Evolutionary conservation across 2,329 filamentous ascomycete species (phyloP), one percentile per base, ranked within the genome.

Genomic region (Colletotrichum tofieldiae): DNA sequence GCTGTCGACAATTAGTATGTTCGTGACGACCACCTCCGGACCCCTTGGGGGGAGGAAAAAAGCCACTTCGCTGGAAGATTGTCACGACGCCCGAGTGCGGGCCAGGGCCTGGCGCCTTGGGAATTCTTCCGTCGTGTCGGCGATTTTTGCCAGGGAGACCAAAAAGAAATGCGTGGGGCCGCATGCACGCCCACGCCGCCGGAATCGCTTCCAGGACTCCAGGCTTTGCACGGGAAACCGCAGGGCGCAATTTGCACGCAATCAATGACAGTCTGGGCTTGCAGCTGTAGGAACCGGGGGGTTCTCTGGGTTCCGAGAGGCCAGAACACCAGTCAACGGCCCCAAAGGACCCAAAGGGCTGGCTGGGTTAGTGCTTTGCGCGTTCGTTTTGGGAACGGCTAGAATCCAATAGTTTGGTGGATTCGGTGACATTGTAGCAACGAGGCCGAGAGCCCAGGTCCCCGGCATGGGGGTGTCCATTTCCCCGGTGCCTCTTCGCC

Each of bases 101-200:
- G 58, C 56, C 65, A 58, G 29, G 29, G 62, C 16, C 62, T 47
- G 62, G 35, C 29, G 55, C 37, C 54, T 16, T 62, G 26, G 29
- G 65, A 71, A 71, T 71, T 71, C 56, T 71, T 71, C 68, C 68
- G 68, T 67, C 68, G 58, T 63, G 64, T 71, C 58, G 68, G 68
- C 64, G 68, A 56, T 68, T 71, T 71, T 71, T 43, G 41, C 51
- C 32, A 51, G n/a, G 9, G 56, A 35, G 26, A 59, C 26, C 37
- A 29, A 1, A 16, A 54, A 14, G 23, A 61, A 55, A 56, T 71
- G 52, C 41, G 56, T 56, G 68, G 39, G 32, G 20, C n/a, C 14
- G 26, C 41, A 41, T 37, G 20, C 58, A 18, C 20, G 9, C 60
- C 69, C 68, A 63, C 41, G 65, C 41, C n/a, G 49, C 29, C 51